Base-by-base conservation (phyloP, 1,284 basidiomycete genomes). In the Coniophora puteana region DNA sequence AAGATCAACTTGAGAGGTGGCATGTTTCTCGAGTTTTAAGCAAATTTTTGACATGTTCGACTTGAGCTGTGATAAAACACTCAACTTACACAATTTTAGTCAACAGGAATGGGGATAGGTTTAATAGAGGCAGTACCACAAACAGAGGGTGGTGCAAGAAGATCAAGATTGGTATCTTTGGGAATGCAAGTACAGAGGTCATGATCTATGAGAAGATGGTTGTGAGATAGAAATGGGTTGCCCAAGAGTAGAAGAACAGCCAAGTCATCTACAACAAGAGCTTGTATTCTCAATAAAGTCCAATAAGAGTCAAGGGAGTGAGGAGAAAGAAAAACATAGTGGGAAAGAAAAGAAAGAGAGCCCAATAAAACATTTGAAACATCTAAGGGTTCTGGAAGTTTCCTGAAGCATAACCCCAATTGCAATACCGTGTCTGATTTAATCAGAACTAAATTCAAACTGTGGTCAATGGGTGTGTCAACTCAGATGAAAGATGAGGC, bases 131-230 rank as follows among this genome's bases (percentile, higher is more conserved):
- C n/a, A n/a, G n/a, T n/a, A n/a, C n/a, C n/a, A 8, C 8, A 33
- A 21, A 25, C 5, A 3, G 8, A 0, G 5, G 26, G 21, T 3
- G 50, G 50, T 8, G 55, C 44, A 1, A 56, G 16, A 0, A 63
- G 17, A 35, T 65, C 55, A 40, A 50, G 57, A 3, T 45, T 41
- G 2, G 41, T 35, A 3, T 34, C 12, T 25, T 57, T 57, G n/a
- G 49, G 46, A 10, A 53, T 47, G 37, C 51, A 52, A 3, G 61
- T 54, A 5, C 45, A 36, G 1, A 36, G 26, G 3, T 49, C 27
- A 14, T 49, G 35, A 11, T 43, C 45, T 11, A 45, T 35, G 38
- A 46, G 7, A 30, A 25, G 20, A 25, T 18, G 18, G 37, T 46
- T 46, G 14, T 39, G 36, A 16, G 14, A 1, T 0, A 46, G 26